A percentile compares a stretch with the other conserved stretches of the same genome.
Conservation (phyloP, 306 rosid genomes). For the Vigna mungo region DNA sequence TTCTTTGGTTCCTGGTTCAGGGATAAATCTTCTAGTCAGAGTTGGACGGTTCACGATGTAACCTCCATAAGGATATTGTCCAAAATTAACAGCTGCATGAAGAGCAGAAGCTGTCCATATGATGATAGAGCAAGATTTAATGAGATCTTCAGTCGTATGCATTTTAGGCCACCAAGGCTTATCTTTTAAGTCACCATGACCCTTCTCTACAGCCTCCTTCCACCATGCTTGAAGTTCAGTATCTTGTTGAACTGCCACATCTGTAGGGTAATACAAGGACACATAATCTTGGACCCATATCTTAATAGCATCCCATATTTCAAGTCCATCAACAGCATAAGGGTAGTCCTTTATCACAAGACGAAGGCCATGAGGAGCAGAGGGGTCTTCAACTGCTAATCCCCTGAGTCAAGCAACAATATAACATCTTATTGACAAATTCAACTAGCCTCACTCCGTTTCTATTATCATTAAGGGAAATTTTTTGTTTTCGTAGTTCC, state of each 20-base stretch:
- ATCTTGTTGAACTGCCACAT: constrained; percentile 51
- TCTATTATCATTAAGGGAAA: neutral
- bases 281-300: constrained; percentile 67
- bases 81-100: constrained; percentile 74
- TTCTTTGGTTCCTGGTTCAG: constrained; percentile 28
- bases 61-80: constrained; percentile 80
- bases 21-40: neutral
- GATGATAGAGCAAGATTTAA: constrained; percentile 54
- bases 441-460: neutral
- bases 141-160: constrained; percentile 52
- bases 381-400: constrained; percentile 61
- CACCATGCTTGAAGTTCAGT: constrained; percentile 73
- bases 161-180: constrained; percentile 73
- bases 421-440: too few relatives aligned
- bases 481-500: too few relatives aligned
- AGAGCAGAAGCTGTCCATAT: constrained; percentile 80
- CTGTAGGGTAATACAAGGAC: constrained; percentile 53
- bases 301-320: constrained; percentile 71
- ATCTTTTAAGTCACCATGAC: constrained; percentile 70
- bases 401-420: constrained; percentile 54
- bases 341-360: constrained; percentile 69
- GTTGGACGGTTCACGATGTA: constrained; percentile 74
- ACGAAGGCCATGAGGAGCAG: constrained; percentile 63
- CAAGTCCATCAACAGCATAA: constrained; percentile 66
- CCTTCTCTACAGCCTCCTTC: constrained; percentile 64